These are phyloP conservation scores for Nitzschia sp. DNA, from an alignment of 108 stramenopile species.

Conservation along the genomic window DNA sequence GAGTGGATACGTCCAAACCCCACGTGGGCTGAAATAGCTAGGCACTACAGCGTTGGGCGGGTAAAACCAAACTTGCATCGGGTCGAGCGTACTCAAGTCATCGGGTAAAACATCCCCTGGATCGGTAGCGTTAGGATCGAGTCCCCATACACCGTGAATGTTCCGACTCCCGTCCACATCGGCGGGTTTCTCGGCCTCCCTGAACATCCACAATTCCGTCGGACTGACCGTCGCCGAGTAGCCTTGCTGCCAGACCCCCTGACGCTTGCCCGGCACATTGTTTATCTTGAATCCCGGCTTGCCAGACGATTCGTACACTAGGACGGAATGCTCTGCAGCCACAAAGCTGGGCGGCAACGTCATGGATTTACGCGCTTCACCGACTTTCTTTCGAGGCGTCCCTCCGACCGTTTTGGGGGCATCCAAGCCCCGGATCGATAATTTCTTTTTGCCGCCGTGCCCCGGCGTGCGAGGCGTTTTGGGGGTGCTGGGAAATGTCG, in stretches of 20 bases:
- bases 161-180: background rate
- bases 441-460: background rate
- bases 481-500: background rate
- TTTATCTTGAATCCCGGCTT: background rate
- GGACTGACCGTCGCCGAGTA: slow-evolving; percentile 9
- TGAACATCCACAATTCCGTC: slow-evolving; percentile 14
- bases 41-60: slow-evolving; percentile 9
- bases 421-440: background rate
- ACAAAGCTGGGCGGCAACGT: background rate
- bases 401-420: background rate
- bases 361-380: too few species aligned
- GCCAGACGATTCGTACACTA: background rate
- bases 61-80: slow-evolving; percentile 12
- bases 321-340: background rate
- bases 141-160: slow-evolving; percentile 20
- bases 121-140: background rate
- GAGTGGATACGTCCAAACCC: slow-evolving; percentile 23
- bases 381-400: background rate
- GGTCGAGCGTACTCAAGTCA: background rate
- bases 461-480: background rate
- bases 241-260: slow-evolving; percentile 13
- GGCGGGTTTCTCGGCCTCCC: background rate
- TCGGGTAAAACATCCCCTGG: slow-evolving; percentile 5
- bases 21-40: slow-evolving; percentile 4
- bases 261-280: background rate